phyloP scores from a whole-genome alignment of 257 asterid genomes.

The Ehretia macrophylla region DNA sequence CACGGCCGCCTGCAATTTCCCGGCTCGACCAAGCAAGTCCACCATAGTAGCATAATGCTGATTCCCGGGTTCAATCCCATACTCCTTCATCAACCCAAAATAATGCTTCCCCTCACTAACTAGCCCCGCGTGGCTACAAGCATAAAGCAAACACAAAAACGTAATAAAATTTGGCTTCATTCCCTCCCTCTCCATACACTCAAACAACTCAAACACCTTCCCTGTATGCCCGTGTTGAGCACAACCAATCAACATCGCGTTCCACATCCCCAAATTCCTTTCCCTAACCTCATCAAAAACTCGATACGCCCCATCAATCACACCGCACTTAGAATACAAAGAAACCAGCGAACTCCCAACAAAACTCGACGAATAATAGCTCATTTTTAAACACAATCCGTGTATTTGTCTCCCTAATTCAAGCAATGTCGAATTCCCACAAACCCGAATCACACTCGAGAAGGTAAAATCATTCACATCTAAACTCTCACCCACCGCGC shows the following conservation, averaged over 20 bases:
- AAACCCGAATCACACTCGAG: slow-evolving; percentile 72
- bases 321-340: slow-evolving; percentile 79
- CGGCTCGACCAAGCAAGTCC: slow-evolving; percentile 82
- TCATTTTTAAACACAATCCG: slow-evolving; percentile 59
- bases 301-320: slow-evolving; percentile 57
- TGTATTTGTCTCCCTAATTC: slow-evolving; percentile 84
- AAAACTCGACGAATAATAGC: slow-evolving; percentile 43
- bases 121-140: slow-evolving; percentile 84
- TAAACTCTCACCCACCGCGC: slow-evolving; percentile 46
- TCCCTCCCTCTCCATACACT: slow-evolving; percentile 38
- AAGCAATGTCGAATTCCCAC: slow-evolving; percentile 69
- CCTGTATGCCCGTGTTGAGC: slow-evolving; percentile 68
- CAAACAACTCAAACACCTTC: slow-evolving; percentile 55
- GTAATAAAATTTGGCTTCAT: slow-evolving; percentile 75
- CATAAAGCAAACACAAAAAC: slow-evolving; percentile 55
- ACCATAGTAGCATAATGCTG: slow-evolving; percentile 90
- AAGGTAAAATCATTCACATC: slow-evolving; percentile 77
- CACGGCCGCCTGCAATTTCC: slow-evolving; percentile 69
- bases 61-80: slow-evolving; percentile 55
- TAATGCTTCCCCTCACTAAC: slow-evolving; percentile 57
- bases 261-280: slow-evolving; percentile 80
- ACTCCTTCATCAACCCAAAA: slow-evolving; percentile 58
- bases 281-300: slow-evolving; percentile 50
- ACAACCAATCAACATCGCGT: slow-evolving; percentile 66
- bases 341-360: slow-evolving; percentile 75